Percentiles rank a stretch among this genome's conserved stretches.
Evolutionary conservation across 495 filamentous ascomycete species (phyloP).

Genomic region (Penicillium soppii): DNA sequence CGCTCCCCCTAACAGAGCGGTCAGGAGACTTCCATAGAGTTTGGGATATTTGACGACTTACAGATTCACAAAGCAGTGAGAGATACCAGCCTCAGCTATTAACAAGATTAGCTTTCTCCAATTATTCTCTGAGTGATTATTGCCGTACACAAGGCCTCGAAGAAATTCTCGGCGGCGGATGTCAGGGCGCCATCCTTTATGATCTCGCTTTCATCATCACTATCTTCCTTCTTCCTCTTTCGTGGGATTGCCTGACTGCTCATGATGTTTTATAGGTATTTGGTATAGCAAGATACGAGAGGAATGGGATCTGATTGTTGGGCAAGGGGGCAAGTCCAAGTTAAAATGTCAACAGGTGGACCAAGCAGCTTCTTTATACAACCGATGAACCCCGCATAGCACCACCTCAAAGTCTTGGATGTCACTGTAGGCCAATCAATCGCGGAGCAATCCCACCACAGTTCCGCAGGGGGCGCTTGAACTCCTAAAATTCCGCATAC

Average conservation of each 20-base stretch:
- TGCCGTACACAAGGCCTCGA: slow-evolving; percentile 20
- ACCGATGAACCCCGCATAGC: not conserved
- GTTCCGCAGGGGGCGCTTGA: no score
- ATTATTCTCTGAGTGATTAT: not conserved
- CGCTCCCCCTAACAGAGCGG: slow-evolving; percentile 55
- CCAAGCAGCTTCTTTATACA: not conserved
- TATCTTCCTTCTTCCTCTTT: not conserved
- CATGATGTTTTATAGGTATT: not conserved
- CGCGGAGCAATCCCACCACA: not conserved
- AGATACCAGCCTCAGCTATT: slow-evolving; percentile 20
- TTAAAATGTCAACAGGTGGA: not conserved
- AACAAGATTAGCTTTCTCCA: not conserved
- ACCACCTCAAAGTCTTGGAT: no score
- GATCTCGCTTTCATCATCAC: slow-evolving; percentile 6
- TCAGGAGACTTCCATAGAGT: not conserved
- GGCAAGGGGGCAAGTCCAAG: not conserved
- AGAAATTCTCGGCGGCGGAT: slow-evolving; percentile 23
- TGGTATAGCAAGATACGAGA: no score
- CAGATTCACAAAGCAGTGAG: slow-evolving; percentile 26
- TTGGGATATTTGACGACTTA: slow-evolving; percentile 1
- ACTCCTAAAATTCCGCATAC: no score
- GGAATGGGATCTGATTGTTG: not conserved
- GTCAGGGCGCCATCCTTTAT: slow-evolving; percentile 4
- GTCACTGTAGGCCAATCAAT: no score
- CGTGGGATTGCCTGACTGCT: not conserved